A percentile compares a stretch with the other conserved stretches of the same genome.
phyloP scores from a whole-genome alignment of 179 eudicot genomes.

The Amaranthus tricolor region DNA sequence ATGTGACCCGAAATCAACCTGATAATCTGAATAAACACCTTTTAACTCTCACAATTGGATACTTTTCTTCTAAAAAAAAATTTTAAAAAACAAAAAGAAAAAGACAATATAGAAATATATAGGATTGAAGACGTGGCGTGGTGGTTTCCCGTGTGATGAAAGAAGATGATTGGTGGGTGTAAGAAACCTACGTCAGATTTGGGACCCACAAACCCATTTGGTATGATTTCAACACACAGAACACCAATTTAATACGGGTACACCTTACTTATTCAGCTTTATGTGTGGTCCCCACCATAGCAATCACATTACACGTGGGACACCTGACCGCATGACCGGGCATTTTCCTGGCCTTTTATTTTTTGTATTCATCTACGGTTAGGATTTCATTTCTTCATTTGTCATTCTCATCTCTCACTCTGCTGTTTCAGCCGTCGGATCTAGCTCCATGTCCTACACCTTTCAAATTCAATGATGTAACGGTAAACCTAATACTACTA shows the following conservation, averaged over 20 bases:
- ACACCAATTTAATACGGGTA: background rate
- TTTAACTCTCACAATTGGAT: background rate
- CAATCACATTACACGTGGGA: constrained; percentile 23
- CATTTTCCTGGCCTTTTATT: background rate
- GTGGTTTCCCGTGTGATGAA: background rate
- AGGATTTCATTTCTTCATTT: background rate
- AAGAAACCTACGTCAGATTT: constrained; percentile 3
- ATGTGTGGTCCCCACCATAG: constrained; percentile 3
- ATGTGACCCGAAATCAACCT: no score
- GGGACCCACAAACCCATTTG: background rate
- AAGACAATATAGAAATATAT: background rate
- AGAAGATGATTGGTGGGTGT: constrained; percentile 1
- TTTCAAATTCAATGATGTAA: no score
- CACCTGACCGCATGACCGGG: constrained; percentile 19
- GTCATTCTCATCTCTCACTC: background rate
- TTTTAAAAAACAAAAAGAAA: background rate
- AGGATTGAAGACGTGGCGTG: constrained; percentile 10
- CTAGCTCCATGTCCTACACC: no score
- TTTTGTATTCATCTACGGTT: background rate
- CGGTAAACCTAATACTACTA: no score
- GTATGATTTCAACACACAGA: constrained; percentile 14
- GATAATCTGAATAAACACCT: no score
- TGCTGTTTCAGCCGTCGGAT: constrained; percentile 5
- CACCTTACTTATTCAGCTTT: background rate
- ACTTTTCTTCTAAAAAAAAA: background rate